These are phyloP conservation scores for Backusella tarrabulga DNA, from an alignment of 192 early-diverging fungal genomes.

Conservation along the genomic window DNA sequence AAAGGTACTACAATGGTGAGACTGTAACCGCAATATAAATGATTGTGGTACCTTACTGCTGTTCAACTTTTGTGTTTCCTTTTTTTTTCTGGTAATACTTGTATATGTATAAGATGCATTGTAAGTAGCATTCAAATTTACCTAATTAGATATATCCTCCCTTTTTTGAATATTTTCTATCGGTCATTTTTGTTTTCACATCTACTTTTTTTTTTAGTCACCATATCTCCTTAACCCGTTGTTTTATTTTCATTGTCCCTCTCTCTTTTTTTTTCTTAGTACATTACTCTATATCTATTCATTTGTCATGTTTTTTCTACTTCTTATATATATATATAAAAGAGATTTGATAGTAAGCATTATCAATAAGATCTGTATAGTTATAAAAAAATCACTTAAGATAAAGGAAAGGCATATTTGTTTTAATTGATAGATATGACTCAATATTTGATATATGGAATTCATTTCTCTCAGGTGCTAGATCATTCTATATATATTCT, in stretches of 20 bases:
- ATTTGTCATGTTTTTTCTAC: background rate
- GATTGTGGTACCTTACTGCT: background rate
- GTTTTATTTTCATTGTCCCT: background rate
- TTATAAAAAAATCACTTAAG: background rate
- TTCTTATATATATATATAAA: background rate
- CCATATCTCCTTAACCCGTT: background rate
- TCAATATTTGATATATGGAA: no score
- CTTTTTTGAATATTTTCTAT: background rate
- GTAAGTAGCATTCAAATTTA: background rate
- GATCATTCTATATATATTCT: no score
- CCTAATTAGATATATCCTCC: background rate
- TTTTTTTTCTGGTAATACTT: background rate
- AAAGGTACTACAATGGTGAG: slow-evolving; percentile 1
- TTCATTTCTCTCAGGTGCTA: no score
- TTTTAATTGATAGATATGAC: no score
- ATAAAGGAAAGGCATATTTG: no score
- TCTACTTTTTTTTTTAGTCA: background rate
- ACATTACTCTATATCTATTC: background rate
- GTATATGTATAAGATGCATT: background rate
- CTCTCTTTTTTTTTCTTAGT: background rate
- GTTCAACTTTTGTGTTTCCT: background rate
- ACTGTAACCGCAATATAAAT: background rate
- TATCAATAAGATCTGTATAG: background rate
- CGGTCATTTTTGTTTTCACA: background rate
- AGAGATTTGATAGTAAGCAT: background rate